Evolutionary conservation across 129 eudicot genomes (phyloP).

Genomic region (Tagetes patula): DNA sequence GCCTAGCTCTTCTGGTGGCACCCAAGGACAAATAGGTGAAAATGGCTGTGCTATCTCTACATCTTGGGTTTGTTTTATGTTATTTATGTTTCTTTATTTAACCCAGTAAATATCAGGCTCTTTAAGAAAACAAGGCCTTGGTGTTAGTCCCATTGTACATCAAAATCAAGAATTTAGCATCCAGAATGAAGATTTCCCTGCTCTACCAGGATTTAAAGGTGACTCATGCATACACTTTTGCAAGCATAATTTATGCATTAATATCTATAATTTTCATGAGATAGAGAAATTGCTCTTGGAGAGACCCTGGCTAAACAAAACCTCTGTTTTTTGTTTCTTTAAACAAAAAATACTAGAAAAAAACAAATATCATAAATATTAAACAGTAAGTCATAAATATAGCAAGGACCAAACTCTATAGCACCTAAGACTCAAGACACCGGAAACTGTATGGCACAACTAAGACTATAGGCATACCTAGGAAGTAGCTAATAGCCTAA

Average conservation of each 20-base stretch:
- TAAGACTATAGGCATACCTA: too few species aligned
- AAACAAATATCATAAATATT: too few species aligned
- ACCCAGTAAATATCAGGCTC: constrained; percentile 55
- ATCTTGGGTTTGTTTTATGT: not conserved
- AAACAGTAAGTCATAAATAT: too few species aligned
- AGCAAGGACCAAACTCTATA: too few species aligned
- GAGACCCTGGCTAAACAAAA: too few species aligned
- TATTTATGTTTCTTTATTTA: constrained; percentile 3
- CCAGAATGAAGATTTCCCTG: constrained; percentile 98
- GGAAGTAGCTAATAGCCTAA: too few species aligned
- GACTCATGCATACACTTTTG: not conserved
- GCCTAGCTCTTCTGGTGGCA: constrained; percentile 91
- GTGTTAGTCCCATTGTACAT: constrained; percentile 83
- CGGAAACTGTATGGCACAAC: too few species aligned
- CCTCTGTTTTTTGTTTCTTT: too few species aligned
- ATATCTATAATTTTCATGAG: not conserved
- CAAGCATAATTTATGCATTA: not conserved
- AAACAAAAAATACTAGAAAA: too few species aligned
- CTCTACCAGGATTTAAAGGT: constrained; percentile 91
- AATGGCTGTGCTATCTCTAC: not conserved
- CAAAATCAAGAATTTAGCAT: constrained; percentile 98
- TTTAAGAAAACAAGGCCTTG: constrained; percentile 83
- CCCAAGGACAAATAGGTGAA: constrained; percentile 89
- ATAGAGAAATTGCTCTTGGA: too few species aligned
- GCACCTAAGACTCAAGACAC: too few species aligned